Evolutionary conservation across 257 asterid species (phyloP).

Genomic region (Henckelia pumila): DNA sequence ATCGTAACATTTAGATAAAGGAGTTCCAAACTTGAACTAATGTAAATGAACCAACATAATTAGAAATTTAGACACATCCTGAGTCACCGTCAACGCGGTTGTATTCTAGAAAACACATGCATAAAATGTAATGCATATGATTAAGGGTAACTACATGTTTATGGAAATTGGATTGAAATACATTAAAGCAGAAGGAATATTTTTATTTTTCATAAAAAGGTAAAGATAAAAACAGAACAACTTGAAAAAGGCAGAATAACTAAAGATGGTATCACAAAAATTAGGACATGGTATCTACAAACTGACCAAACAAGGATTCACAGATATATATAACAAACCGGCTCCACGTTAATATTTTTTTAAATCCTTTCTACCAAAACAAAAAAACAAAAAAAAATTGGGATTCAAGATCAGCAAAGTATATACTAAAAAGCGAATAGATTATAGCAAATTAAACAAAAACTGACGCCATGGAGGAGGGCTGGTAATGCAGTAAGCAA

Average conservation of each 20-base stretch:
- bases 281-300: conserved; percentile 1
- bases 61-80: neutral
- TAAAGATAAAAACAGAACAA: neutral
- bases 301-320: neutral
- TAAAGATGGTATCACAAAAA: neutral
- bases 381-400: neutral
- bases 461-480: conserved; percentile 61
- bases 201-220: neutral
- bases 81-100: neutral
- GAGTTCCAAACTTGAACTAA: neutral
- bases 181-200: neutral
- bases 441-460: neutral
- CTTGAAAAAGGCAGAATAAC: neutral
- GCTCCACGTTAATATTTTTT: neutral
- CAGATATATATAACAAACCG: neutral
- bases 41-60: neutral
- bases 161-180: neutral
- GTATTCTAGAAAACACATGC: neutral
- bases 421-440: neutral
- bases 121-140: neutral
- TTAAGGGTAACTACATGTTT: neutral
- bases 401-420: neutral
- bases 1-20: neutral
- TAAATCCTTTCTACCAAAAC: neutral
- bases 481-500: conserved; percentile 89